Percentiles rank a stretch among this genome's conserved stretches.
These are phyloP conservation scores for Sphagnum fallax DNA, from an alignment of 228 moss, liverwort and hornwort species.

Conservation along the genomic window DNA sequence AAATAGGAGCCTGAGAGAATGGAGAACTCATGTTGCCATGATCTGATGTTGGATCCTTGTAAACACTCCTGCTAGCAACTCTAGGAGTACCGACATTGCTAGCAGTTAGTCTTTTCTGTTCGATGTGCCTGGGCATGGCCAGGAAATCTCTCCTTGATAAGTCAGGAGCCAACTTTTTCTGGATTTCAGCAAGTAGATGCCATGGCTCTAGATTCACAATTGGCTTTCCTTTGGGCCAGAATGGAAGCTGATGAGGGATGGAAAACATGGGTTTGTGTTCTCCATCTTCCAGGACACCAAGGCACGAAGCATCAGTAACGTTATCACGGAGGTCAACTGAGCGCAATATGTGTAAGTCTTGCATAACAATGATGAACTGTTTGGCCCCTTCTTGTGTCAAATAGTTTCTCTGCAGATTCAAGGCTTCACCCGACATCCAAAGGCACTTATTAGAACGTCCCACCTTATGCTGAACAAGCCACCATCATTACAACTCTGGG, in stretches of 20 bases:
- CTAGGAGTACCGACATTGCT: not conserved
- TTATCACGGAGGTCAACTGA: conserved; percentile 29
- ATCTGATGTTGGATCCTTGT: no score
- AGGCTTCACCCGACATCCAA: conserved; percentile 24
- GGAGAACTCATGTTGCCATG: no score
- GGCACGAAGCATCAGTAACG: conserved; percentile 8
- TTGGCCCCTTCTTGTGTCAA: conserved; percentile 30
- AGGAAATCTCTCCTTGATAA: conserved; percentile 21
- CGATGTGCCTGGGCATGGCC: conserved; percentile 30
- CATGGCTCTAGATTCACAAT: not conserved
- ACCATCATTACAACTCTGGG: not conserved
- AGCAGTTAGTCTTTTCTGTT: conserved; percentile 9
- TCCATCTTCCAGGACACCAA: conserved; percentile 43
- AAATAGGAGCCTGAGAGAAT: no score
- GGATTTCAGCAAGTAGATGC: conserved; percentile 3
- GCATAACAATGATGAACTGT: conserved; percentile 24
- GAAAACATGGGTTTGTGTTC: conserved; percentile 47
- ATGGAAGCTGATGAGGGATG: conserved; percentile 7
- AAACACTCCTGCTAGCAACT: no score
- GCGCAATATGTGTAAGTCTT: conserved; percentile 21
- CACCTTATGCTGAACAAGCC: not conserved
- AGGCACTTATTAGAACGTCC: conserved; percentile 4
- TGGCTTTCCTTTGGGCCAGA: no score
- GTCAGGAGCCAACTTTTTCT: not conserved
- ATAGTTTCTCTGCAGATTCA: conserved; percentile 40